phyloP scores from a whole-genome alignment of 2,329 filamentous ascomycete species.

The Colletotrichum tropicale region DNA sequence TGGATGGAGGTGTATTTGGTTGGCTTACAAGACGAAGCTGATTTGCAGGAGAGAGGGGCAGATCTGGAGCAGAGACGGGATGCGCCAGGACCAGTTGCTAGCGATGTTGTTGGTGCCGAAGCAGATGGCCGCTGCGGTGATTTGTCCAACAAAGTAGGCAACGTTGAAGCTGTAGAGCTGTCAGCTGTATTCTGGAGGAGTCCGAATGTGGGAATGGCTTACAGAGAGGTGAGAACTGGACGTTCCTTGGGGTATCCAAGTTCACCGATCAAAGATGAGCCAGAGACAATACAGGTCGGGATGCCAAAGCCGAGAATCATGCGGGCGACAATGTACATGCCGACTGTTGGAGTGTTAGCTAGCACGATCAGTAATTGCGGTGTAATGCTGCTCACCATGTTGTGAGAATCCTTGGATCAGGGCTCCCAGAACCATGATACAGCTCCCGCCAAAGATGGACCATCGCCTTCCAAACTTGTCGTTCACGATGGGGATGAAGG shows the following conservation, averaged over 20 bases:
- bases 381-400: conserved; percentile 37
- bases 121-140: conserved; percentile 54
- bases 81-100: conserved; percentile 45
- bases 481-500: conserved; percentile 60
- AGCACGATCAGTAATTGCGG: neutral
- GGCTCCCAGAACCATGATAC: conserved; percentile 58
- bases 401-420: conserved; percentile 58
- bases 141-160: conserved; percentile 57
- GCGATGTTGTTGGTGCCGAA: conserved; percentile 49
- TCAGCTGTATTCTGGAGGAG: neutral
- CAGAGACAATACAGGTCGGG: conserved; percentile 62
- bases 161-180: conserved; percentile 50
- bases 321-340: conserved; percentile 65
- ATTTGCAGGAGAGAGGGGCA: conserved; percentile 46
- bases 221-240: conserved; percentile 59
- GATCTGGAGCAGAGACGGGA: conserved; percentile 52
- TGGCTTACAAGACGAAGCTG: conserved; percentile 43
- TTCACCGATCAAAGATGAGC: conserved; percentile 63
- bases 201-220: neutral
- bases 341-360: conserved; percentile 25
- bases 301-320: conserved; percentile 66
- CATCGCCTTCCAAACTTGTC: conserved; percentile 59
- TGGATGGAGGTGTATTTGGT: conserved; percentile 43
- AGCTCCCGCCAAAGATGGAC: conserved; percentile 60
- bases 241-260: conserved; percentile 65